Conservation (phyloP, 1,139 yeast species). For the Debaryomycetaceae sp. region DNA sequence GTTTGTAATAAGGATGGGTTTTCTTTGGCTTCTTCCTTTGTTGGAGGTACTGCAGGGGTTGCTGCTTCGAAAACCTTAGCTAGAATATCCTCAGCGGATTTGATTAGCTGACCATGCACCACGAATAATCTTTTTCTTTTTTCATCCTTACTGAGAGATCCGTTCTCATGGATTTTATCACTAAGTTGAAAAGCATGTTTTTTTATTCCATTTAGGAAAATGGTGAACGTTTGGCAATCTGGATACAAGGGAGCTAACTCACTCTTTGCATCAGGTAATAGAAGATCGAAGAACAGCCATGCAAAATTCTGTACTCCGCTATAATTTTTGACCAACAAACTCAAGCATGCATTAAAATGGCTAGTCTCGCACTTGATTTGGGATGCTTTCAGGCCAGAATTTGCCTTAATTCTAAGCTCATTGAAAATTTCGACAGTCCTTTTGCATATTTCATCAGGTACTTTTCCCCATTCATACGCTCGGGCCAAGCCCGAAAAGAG, state of each 20-base stretch:
- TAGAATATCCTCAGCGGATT: slow-evolving; percentile 27
- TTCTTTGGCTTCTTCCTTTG: slow-evolving; percentile 19
- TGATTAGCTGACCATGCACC: slow-evolving; percentile 26
- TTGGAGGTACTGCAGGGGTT: slow-evolving; percentile 34
- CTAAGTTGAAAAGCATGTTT: slow-evolving; percentile 19
- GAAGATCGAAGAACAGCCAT: slow-evolving; percentile 38
- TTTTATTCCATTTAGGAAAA: slow-evolving; percentile 36
- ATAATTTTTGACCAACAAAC: slow-evolving; percentile 34
- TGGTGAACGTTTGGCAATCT: slow-evolving; percentile 39
- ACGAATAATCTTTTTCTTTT: slow-evolving; percentile 24
- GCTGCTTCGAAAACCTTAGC: slow-evolving; percentile 27
- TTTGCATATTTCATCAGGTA: slow-evolving; percentile 18
- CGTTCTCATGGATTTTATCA: slow-evolving; percentile 13
- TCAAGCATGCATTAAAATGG: slow-evolving; percentile 39
- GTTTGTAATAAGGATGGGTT: slow-evolving; percentile 18
- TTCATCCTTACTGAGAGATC: slow-evolving; percentile 14
- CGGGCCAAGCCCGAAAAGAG: slow-evolving; percentile 57
- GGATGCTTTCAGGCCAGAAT: slow-evolving; percentile 1
- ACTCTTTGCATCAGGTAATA: slow-evolving; percentile 17
- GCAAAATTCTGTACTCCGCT: slow-evolving; percentile 31
- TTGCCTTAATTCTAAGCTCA: slow-evolving; percentile 6
- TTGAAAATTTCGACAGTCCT: slow-evolving; percentile 25
- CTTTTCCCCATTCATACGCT: slow-evolving; percentile 33
- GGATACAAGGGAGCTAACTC: slow-evolving; percentile 21
- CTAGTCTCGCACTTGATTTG: slow-evolving; percentile 20